Evolutionary conservation across 2,329 filamentous ascomycete species (phyloP).

Genomic region (Sarocladium strictum): DNA sequence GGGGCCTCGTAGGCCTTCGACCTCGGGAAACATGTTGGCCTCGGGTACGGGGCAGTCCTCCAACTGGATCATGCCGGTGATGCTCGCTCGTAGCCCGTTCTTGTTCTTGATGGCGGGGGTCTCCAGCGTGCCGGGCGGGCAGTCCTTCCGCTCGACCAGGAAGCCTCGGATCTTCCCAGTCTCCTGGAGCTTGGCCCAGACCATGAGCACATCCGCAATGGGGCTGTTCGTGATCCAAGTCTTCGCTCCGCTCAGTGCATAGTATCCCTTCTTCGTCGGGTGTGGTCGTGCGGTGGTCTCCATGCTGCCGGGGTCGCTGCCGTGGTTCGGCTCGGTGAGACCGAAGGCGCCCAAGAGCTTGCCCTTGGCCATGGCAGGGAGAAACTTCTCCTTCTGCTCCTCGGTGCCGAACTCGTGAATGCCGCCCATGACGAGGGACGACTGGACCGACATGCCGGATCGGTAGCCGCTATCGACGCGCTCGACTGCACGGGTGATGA

Average conservation of each 20-base stretch:
- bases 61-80: constrained; percentile 97
- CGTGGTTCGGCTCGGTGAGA: constrained; percentile 87
- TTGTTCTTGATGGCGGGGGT: constrained; percentile 94
- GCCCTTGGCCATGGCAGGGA: constrained; percentile 77
- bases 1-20: constrained; percentile 81
- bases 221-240: constrained; percentile 97
- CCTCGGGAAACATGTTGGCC: constrained; percentile 88
- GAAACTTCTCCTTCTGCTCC: constrained; percentile 79
- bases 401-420: constrained; percentile 83
- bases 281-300: constrained; percentile 82
- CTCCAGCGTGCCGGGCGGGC: constrained; percentile 81
- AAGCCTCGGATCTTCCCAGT: constrained; percentile 95
- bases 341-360: constrained; percentile 82
- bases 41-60: constrained; percentile 83
- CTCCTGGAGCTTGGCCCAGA: constrained; percentile 89
- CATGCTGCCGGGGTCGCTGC: constrained; percentile 87
- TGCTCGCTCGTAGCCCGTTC: constrained; percentile 84
- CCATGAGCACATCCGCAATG: constrained; percentile 75
- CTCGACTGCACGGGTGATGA: constrained; percentile 87
- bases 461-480: constrained; percentile 87
- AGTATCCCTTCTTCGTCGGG: constrained; percentile 76
- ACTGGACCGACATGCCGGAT: constrained; percentile 90
- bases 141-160: constrained; percentile 76
- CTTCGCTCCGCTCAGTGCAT: constrained; percentile 73
- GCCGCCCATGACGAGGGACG: constrained; percentile 86